Evolutionary conservation across 805 yeast species (phyloP).

Genomic region (Lachancea lanzarotensis): DNA sequence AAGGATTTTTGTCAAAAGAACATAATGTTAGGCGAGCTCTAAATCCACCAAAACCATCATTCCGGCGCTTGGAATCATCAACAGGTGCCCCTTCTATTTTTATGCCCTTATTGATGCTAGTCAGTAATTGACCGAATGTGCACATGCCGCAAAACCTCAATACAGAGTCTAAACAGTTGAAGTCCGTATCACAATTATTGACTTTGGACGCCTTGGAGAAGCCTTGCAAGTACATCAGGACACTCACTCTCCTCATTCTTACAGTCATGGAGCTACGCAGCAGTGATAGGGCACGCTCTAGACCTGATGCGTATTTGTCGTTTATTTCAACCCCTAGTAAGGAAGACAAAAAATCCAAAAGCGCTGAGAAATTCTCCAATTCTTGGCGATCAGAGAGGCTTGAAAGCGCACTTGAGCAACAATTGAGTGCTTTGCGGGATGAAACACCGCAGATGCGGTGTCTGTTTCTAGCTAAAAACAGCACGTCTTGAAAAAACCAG

Average conservation of each 20-base stretch:
- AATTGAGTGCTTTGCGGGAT: too few species aligned
- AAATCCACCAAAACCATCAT: neutral
- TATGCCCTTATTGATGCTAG: neutral
- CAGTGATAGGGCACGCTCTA: neutral
- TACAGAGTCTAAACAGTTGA: neutral
- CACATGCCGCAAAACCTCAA: neutral
- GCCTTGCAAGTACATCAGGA: neutral
- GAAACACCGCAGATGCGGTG: too few species aligned
- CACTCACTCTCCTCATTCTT: slow-evolving; percentile 2
- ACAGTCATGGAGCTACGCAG: slow-evolving; percentile 1
- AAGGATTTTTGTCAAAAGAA: slow-evolving; percentile 46
- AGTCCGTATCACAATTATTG: neutral
- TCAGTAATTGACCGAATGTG: neutral
- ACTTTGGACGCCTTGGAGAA: neutral
- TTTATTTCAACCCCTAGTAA: neutral
- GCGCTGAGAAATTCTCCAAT: neutral
- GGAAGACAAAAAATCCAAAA: neutral
- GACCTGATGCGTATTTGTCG: neutral
- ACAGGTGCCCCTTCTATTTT: neutral
- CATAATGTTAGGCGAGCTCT: neutral
- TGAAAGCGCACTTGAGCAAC: too few species aligned
- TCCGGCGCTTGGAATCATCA: neutral
- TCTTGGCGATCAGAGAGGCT: neutral
- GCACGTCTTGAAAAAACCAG: slow-evolving; percentile 17
- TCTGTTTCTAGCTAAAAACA: neutral